A percentile compares a stretch with the other conserved stretches of the same genome.
Evolutionary conservation across 2,329 filamentous ascomycete species (phyloP).

Genomic region (Claviceps pusilla): DNA sequence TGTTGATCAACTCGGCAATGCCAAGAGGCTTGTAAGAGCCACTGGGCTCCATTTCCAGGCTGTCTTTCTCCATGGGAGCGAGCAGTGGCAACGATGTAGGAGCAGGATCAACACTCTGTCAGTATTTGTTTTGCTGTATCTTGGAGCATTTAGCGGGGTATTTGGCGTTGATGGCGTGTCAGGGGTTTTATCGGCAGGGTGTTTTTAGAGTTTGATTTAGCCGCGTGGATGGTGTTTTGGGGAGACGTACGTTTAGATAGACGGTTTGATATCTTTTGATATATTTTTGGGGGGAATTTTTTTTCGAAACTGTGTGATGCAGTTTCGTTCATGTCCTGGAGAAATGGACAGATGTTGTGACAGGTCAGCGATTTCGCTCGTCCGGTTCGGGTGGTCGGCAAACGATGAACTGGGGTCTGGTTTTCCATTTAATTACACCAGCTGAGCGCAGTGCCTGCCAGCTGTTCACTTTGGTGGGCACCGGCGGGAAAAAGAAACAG

Average conservation of each 20-base stretch:
- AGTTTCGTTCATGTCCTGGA: background rate
- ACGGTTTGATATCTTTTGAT: no score
- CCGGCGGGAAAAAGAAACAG: background rate
- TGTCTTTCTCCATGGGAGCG: background rate
- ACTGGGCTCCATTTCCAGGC: background rate
- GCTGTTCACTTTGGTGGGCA: conserved; percentile 1
- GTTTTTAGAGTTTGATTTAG: background rate
- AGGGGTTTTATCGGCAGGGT: background rate
- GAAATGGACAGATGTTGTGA: background rate
- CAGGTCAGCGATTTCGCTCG: background rate
- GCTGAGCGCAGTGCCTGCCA: conserved; percentile 1
- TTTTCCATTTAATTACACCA: background rate
- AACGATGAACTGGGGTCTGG: background rate
- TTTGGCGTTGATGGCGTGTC: background rate
- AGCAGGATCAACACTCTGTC: background rate
- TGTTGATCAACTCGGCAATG: conserved; percentile 12
- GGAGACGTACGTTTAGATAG: background rate
- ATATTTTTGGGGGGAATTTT: background rate
- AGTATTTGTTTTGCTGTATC: background rate
- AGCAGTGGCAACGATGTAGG: background rate
- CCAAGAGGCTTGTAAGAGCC: conserved; percentile 3
- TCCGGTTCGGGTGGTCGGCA: background rate
- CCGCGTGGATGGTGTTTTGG: background rate
- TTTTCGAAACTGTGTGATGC: background rate
- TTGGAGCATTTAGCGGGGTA: background rate